Conservation (phyloP, 352 stramenopile genomes). For the Pythium pyrilobum region DNA sequence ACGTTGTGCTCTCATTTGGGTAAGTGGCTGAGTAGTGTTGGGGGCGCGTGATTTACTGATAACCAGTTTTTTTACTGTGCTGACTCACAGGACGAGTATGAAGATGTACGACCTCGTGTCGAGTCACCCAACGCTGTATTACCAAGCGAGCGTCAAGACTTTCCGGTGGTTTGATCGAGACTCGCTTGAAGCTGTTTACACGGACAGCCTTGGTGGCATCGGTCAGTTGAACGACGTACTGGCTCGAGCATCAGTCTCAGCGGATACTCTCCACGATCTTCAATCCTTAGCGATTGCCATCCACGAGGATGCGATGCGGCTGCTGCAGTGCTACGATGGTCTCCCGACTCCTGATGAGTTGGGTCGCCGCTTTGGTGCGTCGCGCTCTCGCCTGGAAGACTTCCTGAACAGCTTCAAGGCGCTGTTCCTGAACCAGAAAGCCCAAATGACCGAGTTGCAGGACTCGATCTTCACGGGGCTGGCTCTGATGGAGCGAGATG, state of each 20-base stretch:
- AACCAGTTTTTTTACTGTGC: neutral
- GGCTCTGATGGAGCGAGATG: slow-evolving; percentile 22
- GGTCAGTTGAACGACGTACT: slow-evolving; percentile 4
- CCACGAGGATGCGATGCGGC: slow-evolving; percentile 11
- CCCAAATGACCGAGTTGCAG: slow-evolving; percentile 22
- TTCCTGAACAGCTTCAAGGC: slow-evolving; percentile 38
- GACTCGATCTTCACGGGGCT: slow-evolving; percentile 13
- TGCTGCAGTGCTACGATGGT: neutral
- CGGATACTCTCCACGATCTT: slow-evolving; percentile 9
- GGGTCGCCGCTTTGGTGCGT: slow-evolving; percentile 13
- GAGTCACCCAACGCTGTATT: slow-evolving; percentile 37
- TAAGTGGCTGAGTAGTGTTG: slow-evolving; percentile 11
- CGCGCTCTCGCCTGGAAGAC: slow-evolving; percentile 39
- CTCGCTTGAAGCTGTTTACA: slow-evolving; percentile 33
- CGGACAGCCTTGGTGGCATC: slow-evolving; percentile 13
- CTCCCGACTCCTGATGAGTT: slow-evolving; percentile 6
- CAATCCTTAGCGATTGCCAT: slow-evolving; percentile 3
- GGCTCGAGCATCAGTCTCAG: slow-evolving; percentile 1
- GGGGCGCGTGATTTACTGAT: neutral
- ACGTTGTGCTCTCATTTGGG: slow-evolving; percentile 49
- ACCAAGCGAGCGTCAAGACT: slow-evolving; percentile 36
- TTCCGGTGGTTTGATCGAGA: slow-evolving; percentile 32
- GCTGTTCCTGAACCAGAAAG: slow-evolving; percentile 38
- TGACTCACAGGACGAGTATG: slow-evolving; percentile 16
- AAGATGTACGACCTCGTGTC: slow-evolving; percentile 36